Percentiles rank a stretch among this genome's conserved stretches.
These are phyloP conservation scores for Pseudocercospora pini-densiflorae DNA, from an alignment of 2,329 filamentous ascomycete genomes.

Conservation along the genomic window DNA sequence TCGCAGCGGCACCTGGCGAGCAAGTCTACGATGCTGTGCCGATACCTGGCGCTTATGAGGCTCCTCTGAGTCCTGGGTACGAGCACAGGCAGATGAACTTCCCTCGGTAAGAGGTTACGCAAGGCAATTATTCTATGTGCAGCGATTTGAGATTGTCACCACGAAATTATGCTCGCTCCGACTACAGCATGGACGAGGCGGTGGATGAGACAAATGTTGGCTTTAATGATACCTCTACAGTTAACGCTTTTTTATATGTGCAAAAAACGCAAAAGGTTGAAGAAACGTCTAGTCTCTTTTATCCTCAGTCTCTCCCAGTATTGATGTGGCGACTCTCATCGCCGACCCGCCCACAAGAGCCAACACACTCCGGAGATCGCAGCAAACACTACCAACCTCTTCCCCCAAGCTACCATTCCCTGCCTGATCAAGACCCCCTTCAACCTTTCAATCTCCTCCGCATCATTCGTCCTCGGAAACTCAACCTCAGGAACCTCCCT, in stretches of 20 bases:
- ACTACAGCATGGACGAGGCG: constrained; percentile 7
- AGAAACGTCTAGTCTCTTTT: not conserved
- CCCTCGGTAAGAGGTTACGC: constrained; percentile 12
- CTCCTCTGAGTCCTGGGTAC: constrained; percentile 30
- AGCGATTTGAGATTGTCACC: constrained; percentile 9
- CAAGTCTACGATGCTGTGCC: constrained; percentile 83
- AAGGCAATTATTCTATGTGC: constrained; percentile 11
- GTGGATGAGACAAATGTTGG: constrained; percentile 6
- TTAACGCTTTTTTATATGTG: constrained; percentile 10
- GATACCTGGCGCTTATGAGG: constrained; percentile 79
- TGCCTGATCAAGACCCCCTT: constrained; percentile 2
- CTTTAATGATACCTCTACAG: constrained; percentile 29
- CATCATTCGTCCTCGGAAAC: constrained; percentile 11
- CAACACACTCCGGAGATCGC: not conserved
- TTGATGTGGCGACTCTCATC: too few species aligned
- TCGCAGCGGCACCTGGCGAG: constrained; percentile 75
- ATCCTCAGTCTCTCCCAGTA: too few species aligned
- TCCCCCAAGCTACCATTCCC: constrained; percentile 6
- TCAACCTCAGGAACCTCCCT: constrained; percentile 1
- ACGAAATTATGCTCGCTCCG: constrained; percentile 10
- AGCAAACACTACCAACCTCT: not conserved
- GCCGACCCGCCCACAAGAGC: not conserved
- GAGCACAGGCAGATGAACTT: constrained; percentile 26
- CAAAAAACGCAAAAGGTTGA: constrained; percentile 21
- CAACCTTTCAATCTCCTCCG: constrained; percentile 10